A percentile compares a stretch with the other conserved stretches of the same genome.
phyloP scores from a whole-genome alignment of 345 rosid genomes.

The Laguncularia racemosa region DNA sequence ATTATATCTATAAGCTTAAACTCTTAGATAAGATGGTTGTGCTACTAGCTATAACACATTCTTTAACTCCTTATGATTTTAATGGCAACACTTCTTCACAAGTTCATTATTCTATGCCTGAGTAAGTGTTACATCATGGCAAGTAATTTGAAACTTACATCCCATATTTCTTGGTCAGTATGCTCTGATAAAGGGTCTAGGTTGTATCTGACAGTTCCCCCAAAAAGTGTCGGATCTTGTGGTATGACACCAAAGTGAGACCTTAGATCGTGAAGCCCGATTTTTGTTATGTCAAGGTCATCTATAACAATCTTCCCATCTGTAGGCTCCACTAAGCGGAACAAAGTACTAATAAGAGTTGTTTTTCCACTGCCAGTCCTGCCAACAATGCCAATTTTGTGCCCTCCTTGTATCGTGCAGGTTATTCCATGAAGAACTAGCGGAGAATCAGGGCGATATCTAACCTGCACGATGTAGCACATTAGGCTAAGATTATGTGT shows the following conservation, averaged over 20 bases:
- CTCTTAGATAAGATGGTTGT: too few species aligned
- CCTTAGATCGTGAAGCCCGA: conserved; percentile 60
- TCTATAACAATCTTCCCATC: conserved; percentile 50
- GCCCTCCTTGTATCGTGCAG: conserved; percentile 47
- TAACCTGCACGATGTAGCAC: conserved; percentile 25
- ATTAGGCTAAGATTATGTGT: not conserved
- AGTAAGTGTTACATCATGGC: not conserved
- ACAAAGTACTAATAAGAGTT: conserved; percentile 41
- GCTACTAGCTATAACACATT: too few species aligned
- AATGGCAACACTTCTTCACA: too few species aligned
- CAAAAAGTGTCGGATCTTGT: conserved; percentile 65
- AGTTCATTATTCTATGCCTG: too few species aligned
- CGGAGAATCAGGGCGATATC: conserved; percentile 49
- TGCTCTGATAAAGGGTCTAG: conserved; percentile 40
- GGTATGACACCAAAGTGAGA: conserved; percentile 56
- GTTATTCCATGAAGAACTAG: conserved; percentile 55
- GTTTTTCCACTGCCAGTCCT: conserved; percentile 66
- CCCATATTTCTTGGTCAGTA: conserved; percentile 39
- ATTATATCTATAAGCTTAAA: too few species aligned
- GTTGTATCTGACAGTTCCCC: conserved; percentile 55
- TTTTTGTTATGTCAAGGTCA: conserved; percentile 33
- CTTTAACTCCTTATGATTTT: too few species aligned
- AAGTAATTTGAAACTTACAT: conserved; percentile 17
- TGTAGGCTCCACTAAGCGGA: conserved; percentile 54
- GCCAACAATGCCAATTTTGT: conserved; percentile 58